Evolutionary conservation across 2,329 filamentous ascomycete genomes (phyloP).

Genomic region (Rutstroemia sp.): DNA sequence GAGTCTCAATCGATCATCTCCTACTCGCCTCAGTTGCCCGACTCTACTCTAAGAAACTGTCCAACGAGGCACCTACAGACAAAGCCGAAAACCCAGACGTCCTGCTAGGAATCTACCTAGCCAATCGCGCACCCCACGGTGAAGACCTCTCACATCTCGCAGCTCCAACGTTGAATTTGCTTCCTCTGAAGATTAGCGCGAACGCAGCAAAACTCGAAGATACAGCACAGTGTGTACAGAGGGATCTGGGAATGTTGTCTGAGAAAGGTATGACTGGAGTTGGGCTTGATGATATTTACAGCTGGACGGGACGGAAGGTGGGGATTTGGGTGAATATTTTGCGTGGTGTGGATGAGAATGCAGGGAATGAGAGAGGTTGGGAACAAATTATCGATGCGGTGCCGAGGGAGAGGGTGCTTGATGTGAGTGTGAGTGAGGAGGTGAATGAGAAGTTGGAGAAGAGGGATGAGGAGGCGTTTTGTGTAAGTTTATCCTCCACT

Average conservation of each 20-base stretch:
- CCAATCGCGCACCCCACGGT: slow-evolving; percentile 57
- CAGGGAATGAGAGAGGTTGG: not conserved
- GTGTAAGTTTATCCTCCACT: no score
- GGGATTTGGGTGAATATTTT: slow-evolving; percentile 80
- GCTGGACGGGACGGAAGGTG: slow-evolving; percentile 67
- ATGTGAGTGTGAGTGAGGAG: not conserved
- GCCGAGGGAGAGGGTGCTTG: not conserved
- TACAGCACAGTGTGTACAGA: slow-evolving; percentile 56
- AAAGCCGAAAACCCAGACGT: slow-evolving; percentile 29
- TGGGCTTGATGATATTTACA: slow-evolving; percentile 61
- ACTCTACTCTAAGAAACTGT: no score
- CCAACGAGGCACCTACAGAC: slow-evolving; percentile 19
- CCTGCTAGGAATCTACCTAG: slow-evolving; percentile 74
- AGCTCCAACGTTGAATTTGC: slow-evolving; percentile 70
- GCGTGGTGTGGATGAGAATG: slow-evolving; percentile 22
- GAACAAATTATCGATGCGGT: not conserved
- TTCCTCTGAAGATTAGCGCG: slow-evolving; percentile 57
- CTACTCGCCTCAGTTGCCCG: slow-evolving; percentile 66
- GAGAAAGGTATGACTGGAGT: slow-evolving; percentile 46
- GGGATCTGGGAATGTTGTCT: slow-evolving; percentile 57
- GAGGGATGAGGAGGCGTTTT: not conserved
- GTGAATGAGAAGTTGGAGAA: not conserved
- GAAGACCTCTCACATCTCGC: slow-evolving; percentile 40
- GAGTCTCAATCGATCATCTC: slow-evolving; percentile 63
- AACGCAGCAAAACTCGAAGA: slow-evolving; percentile 20